Evolutionary conservation across 257 asterid species (phyloP), one percentile per base, ranked within the genome.

Genomic region (Salvia splendens): DNA sequence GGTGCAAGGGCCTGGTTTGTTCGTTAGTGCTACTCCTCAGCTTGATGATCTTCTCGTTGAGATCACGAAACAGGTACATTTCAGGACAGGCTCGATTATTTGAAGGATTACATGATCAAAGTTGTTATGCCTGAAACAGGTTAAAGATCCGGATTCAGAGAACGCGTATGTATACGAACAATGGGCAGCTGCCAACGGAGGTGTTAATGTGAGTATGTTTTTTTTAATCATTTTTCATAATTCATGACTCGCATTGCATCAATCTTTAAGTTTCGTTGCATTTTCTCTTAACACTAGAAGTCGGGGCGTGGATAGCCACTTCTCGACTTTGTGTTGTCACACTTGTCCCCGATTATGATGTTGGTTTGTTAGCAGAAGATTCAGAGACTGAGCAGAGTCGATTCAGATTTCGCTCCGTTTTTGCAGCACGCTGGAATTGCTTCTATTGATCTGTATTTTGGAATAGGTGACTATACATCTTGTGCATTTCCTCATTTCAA

Each of bases 1-100:
- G 8, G 96, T 83, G 78, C 99, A 93, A 83, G 99, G 99, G 59
- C 91, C 96, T 28, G 97, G 97, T 30, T 80, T 93, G 74, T 93
- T 86, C 58, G 83, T 84, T 64, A 77, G 94, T 36, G 88, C 96
- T 50, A 93, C 92, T 80, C 99, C 99, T 76, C 99, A 93, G 86
- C 79, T 93, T 6, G 97, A 93, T 54, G 87, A 93, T 75, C 94
- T 93, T 78, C 85, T 93, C 15, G 70, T 83, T 57, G 94, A 84
- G 64, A 86, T 88, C 52, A 81, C 87, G 49, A 88, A 86, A 86
- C 85, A 86, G 94, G 98, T 89, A 83, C 67, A 9, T 24, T 54
- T 54, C 40, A 43, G 1, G 42, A 36, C 5, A 36, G 0, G 41
- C 3, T 36, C 8, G 8, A 36, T 8, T 5, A 5, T 36, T 36